Base-by-base conservation (phyloP, 345 rosid species). In the Linum usitatissimum region DNA sequence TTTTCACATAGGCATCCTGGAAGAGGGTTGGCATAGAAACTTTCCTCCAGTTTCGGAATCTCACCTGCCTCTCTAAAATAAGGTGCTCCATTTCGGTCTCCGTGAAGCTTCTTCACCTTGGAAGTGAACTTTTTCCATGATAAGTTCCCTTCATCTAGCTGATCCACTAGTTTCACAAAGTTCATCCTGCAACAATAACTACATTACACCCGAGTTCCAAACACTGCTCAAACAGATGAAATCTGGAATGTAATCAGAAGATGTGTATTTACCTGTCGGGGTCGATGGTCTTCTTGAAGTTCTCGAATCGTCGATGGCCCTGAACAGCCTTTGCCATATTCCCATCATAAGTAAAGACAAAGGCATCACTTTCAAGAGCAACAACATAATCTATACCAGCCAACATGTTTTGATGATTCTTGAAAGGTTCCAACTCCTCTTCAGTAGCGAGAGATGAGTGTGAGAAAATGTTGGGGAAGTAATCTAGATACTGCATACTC, bases 271-370 rank as follows among this genome's bases (percentile, higher is more conserved):
- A 87, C 98, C 71, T 89, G 84, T 92, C 96, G 21, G 96, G 98
- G 73, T 61, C 83, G 69, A 92, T 84, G 7, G 96, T 92, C 73
- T 84, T 92, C 82, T 78, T 85, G 76, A 92, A 92, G 74, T 83
- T 71, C 77, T 85, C 93, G 58, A 84, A 89, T 58, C 93, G 77
- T 74, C 98, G 73, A 68, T 92, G 98, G 70, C 96, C 96, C 77
- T 92, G 89, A 62, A 89, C 91, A 15, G 98, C 96, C 84, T 92
- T 92, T 19, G 98, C 98, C 98, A 92, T 89, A 73, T 92, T 92
- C 66, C 98, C 96, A 23, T 92, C 90, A 38, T 89, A 92, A 0
- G 98, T 92, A 64, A 86, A 87, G 60, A 89, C 79, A 79, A 93
- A 87, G 14, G 79, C 91, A 38, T 82, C 95, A 67, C 99, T 90